These are phyloP conservation scores for Talaromyces sp. DNA, from an alignment of 2,329 filamentous ascomycete species.

Conservation along the genomic window DNA sequence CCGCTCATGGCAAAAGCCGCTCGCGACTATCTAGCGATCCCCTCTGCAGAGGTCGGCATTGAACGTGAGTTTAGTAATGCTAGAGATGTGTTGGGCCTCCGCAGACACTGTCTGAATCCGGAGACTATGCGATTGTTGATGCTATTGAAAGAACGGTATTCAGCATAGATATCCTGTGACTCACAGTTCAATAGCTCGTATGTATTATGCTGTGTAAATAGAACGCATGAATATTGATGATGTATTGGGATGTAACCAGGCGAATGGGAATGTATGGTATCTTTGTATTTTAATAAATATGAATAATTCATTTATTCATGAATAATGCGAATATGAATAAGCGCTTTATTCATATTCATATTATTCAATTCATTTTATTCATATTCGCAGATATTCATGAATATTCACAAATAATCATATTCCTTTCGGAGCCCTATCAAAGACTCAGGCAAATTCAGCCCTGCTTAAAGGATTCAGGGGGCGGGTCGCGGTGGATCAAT, in stretches of 20 bases:
- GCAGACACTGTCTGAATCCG: conserved; percentile 11
- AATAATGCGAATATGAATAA: background rate
- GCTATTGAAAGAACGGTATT: conserved; percentile 9
- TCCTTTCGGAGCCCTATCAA: no score
- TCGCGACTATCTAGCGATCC: conserved; percentile 11
- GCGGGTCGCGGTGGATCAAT: no score
- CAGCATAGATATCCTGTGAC: background rate
- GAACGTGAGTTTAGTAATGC: conserved; percentile 13
- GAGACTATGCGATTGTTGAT: conserved; percentile 13
- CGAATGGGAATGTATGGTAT: conserved; percentile 1
- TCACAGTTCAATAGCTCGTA: background rate
- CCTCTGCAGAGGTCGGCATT: conserved; percentile 12
- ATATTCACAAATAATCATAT: no score
- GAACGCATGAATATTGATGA: background rate
- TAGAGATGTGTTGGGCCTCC: conserved; percentile 13
- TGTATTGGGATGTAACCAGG: background rate
- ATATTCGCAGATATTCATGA: no score
- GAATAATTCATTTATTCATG: background rate
- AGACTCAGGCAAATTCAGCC: no score
- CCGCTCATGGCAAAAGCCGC: conserved; percentile 15
- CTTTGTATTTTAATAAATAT: background rate
- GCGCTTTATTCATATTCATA: background rate
- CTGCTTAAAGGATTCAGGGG: no score
- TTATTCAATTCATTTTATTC: no score
- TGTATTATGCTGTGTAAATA: background rate